phyloP scores from a whole-genome alignment of 73 alveolate species.

The Uronychia setigera region DNA sequence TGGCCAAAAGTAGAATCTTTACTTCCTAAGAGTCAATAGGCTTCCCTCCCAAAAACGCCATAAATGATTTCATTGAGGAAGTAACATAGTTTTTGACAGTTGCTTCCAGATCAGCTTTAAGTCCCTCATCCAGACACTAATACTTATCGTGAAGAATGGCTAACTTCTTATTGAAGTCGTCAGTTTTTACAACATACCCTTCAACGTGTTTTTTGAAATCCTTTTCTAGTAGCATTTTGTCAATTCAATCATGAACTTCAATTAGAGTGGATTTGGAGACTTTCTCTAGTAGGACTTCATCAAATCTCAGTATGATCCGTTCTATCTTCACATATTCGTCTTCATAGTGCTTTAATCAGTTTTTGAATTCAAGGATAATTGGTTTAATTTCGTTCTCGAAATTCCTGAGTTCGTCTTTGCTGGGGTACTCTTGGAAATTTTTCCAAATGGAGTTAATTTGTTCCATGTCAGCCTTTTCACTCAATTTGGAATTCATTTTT shows the following conservation, averaged over 20 bases:
- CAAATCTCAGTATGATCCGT: background rate
- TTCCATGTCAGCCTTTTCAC: background rate
- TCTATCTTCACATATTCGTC: background rate
- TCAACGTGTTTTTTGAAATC: background rate
- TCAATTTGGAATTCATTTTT: background rate
- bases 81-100: background rate
- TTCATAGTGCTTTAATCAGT: background rate
- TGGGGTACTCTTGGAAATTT: background rate
- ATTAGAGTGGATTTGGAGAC: background rate
- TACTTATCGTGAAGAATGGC: background rate
- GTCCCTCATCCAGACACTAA: background rate
- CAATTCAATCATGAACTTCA: background rate
- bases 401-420: background rate
- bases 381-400: background rate
- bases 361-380: background rate
- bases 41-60: conserved; percentile 2
- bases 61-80: background rate
- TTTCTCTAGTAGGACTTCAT: background rate
- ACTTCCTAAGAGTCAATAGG: background rate
- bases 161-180: background rate
- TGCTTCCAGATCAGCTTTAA: background rate
- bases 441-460: background rate
- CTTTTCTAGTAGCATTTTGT: background rate
- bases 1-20: background rate
- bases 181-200: background rate